Conservation (phyloP, 345 rosid genomes). For the Salix brachista region DNA sequence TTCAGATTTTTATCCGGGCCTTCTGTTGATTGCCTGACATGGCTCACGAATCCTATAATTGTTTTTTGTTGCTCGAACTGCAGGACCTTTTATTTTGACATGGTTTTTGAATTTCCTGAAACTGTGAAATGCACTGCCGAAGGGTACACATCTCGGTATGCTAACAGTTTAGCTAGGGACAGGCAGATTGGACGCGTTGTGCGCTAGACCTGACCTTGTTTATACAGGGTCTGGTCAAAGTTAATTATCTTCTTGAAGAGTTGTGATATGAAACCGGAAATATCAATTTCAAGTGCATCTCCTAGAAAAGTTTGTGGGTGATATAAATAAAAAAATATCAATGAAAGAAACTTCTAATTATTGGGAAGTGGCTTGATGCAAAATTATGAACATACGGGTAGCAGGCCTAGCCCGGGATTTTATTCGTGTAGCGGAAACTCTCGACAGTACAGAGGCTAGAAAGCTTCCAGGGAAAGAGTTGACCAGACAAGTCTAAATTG, state of each 20-base stretch:
- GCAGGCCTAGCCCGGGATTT: background rate
- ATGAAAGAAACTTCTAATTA: background rate
- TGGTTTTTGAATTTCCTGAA: background rate
- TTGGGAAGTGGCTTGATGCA: background rate
- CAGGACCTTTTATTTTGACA: background rate
- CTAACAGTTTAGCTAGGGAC: no score
- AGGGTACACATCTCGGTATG: background rate
- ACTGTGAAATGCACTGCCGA: background rate
- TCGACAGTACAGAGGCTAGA: background rate
- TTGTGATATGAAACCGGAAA: background rate
- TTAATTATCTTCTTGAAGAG: background rate
- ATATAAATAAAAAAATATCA: background rate
- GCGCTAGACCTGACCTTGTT: background rate
- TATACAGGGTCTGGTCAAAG: background rate
- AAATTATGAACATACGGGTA: background rate
- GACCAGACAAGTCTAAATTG: background rate
- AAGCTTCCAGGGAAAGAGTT: background rate
- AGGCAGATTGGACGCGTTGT: background rate
- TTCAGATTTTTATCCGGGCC: background rate
- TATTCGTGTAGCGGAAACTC: background rate
- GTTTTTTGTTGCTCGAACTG: background rate
- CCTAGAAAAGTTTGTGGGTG: no score
- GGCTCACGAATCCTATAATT: background rate
- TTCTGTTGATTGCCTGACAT: background rate
- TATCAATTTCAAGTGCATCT: no score